Evolutionary conservation across 2,329 filamentous ascomycete genomes (phyloP), one percentile per base, ranked within the genome.

Genomic region (Colletotrichum sp.): DNA sequence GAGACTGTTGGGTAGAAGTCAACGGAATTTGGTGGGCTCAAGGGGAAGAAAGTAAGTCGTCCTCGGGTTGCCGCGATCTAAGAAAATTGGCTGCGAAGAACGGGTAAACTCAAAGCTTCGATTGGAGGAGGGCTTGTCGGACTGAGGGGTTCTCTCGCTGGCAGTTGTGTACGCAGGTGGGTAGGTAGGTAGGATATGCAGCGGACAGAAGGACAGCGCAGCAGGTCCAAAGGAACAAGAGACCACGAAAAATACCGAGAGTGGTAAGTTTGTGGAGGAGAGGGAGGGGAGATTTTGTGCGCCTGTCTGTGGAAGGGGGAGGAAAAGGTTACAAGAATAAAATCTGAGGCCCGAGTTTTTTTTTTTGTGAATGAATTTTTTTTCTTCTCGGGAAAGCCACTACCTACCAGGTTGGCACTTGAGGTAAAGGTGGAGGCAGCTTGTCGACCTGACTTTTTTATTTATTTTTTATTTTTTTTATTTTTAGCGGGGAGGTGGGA

Each of bases 341-440:
- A 78, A 74, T 71, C 64, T 75, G 67, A 75, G 48, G 71, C 64
- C 75, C 71, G 71, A 72, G 72, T 72, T 77, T 77, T 77, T 76
- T 78, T 78, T 77, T 76, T 74, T 74, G 77, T 75, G 75, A 75
- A 72, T 60, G 65, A 77, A 77, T 72, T 77, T 78, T 78, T 78
- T 77, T 67, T 36, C 57, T 55, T 72, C 61, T 75, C 68, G 72
- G 71, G 68, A 77, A 71, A 75, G 69, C 63, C 74, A 68, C 74
- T 76, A 74, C 52, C 61, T 74, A 76, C 65, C 32, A 76, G 74
- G 71, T 76, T 76, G 74, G 66, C 59, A 74, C 65, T 75, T 68
- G 63, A 74, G 72, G 72, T 66, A 63, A 65, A 72, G 73, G 69
- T 67, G 69, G 69, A 67, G 69, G 72, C 72, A 74, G 72, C 72